Base-by-base conservation (phyloP, 1,284 basidiomycete genomes). In the Erythrobasidium hasegawianum region DNA sequence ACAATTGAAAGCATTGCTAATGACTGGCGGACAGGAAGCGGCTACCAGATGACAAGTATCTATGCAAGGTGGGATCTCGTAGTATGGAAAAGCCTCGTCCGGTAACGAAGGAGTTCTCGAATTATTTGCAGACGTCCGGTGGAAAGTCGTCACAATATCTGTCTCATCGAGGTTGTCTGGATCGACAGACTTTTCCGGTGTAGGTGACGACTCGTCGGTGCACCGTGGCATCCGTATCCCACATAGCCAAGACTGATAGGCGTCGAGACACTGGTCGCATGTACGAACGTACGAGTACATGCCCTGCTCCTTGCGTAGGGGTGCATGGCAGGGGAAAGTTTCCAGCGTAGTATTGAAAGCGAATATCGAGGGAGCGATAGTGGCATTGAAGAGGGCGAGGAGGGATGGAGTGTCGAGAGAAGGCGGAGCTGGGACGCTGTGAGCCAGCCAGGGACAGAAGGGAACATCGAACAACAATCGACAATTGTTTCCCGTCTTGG, bases 391-490 rank as follows among this genome's bases (percentile, higher is more conserved):
- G 41, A 70, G 45, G 2, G 54, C 39, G 13, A 79, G 50, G 7
- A 78, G 76, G 7, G 67, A 43, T 1, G 47, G 22, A 1, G 74
- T 75, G 2, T 74, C 65, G 38, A 78, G 69, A 0, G 62, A 50
- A 0, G 73, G 72, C 2, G 75, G 73, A 13, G 78, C 69, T 0
- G 79, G 79, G 29, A 79, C 76, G n/a, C 78, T 72, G 65, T 80
- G 80, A 9, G 79, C 79, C 27, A 80, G 73, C 8, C 73, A 67
- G 1, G 79, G 79, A 64, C 79, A 80, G 60, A 78, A 78, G 2
- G 73, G 68, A 13, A 78, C 68, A 55, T 76, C 72, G 64, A 72
- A 74, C 2, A 80, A 64, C 4, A 80, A 72, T 16, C 77, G 72
- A 67, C 79, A 80, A 27, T 74, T 74, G 24, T 77, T 70, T 70